Evolutionary conservation across 2,329 filamentous ascomycete genomes (phyloP).

Genomic region (Colletotrichum zoysiae): DNA sequence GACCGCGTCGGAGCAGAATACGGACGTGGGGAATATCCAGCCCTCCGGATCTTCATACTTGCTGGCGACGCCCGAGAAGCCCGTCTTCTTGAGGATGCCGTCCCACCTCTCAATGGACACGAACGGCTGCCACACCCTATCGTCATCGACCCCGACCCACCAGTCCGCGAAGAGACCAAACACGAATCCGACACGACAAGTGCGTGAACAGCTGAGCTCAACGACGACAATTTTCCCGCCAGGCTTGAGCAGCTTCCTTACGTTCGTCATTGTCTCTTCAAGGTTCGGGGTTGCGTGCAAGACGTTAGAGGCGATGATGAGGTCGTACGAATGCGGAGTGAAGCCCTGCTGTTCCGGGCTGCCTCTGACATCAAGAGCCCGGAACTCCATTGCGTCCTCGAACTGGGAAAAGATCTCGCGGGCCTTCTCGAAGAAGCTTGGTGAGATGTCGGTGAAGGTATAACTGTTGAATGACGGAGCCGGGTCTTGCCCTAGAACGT

Average conservation of each 20-base stretch:
- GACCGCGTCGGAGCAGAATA: conserved; percentile 15
- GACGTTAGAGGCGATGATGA: not conserved
- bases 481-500: not conserved
- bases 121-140: conserved; percentile 41
- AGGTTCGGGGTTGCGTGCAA: not conserved
- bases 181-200: not conserved
- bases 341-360: not conserved
- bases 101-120: conserved; percentile 46
- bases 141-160: not conserved
- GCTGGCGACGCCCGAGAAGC: conserved; percentile 42
- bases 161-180: not conserved
- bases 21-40: conserved; percentile 15
- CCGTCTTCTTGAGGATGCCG: conserved; percentile 45
- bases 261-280: not conserved
- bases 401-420: not conserved
- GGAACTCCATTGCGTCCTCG: not conserved
- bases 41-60: conserved; percentile 4
- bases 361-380: not conserved
- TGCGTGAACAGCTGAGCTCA: not conserved
- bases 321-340: not conserved
- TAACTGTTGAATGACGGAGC: not conserved
- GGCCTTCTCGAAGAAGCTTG: not conserved
- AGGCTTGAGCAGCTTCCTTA: not conserved
- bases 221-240: not conserved
- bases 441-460: not conserved